Percentiles rank a stretch among this genome's conserved stretches.
Conservation (phyloP, 306 rosid species). For the Quercus alba region DNA sequence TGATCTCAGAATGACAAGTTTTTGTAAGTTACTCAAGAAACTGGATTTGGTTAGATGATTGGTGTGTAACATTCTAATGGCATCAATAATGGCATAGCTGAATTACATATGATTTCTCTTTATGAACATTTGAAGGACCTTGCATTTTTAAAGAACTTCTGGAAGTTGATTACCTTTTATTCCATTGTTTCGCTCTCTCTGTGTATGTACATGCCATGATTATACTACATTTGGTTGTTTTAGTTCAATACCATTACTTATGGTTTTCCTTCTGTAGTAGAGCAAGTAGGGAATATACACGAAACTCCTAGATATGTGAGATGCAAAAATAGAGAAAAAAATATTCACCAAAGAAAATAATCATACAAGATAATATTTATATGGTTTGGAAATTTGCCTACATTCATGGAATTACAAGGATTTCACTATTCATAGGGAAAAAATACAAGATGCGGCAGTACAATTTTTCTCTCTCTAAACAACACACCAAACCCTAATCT, state of each 20-base stretch:
- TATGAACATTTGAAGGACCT: constrained; percentile 5
- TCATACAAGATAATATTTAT: no score
- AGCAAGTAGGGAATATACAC: no score
- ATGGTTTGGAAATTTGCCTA: no score
- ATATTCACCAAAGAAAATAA: no score
- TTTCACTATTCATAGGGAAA: no score
- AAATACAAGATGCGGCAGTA: constrained; percentile 68
- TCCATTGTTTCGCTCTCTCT: constrained; percentile 27
- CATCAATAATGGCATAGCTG: constrained; percentile 10
- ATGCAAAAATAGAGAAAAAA: no score
- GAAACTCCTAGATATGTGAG: no score
- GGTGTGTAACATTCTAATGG: background rate
- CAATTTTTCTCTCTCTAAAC: no score
- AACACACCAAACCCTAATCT: no score
- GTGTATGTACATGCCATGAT: constrained; percentile 6
- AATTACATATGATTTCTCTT: constrained; percentile 6
- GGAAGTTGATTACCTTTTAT: constrained; percentile 94
- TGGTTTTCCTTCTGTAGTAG: constrained; percentile 57
- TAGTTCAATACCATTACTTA: constrained; percentile 21
- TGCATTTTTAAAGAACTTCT: constrained; percentile 48
- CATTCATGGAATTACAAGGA: rapidly evolving
- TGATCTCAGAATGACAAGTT: constrained; percentile 13
- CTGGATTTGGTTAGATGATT: constrained; percentile 4
- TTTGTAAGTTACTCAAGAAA: constrained; percentile 17
- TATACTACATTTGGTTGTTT: constrained; percentile 11